Conservation (phyloP, 1,139 yeast genomes). For the Pichia sp. region DNA sequence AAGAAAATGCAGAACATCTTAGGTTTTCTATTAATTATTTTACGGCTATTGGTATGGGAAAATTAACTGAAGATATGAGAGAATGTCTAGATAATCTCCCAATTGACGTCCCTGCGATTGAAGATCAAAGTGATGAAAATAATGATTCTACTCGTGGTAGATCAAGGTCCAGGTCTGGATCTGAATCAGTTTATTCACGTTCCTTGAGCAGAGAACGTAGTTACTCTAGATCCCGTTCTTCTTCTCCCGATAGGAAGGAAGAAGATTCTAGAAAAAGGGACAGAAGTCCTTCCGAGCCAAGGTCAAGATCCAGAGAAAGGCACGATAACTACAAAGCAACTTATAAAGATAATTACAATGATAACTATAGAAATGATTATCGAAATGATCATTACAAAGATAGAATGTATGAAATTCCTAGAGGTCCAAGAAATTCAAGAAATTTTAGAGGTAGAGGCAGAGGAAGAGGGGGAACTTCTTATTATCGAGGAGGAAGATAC, state of each 20-base stretch:
- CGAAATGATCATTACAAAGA: too few species aligned
- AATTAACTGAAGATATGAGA: conserved; percentile 78
- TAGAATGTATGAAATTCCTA: too few species aligned
- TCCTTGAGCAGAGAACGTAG: too few species aligned
- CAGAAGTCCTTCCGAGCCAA: too few species aligned
- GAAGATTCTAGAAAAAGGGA: neutral
- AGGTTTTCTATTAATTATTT: conserved; percentile 84
- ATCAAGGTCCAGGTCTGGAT: too few species aligned
- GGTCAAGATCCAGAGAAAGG: neutral
- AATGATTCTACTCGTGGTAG: conserved; percentile 11
- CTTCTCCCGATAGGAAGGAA: neutral
- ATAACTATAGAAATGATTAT: neutral
- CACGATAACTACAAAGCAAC: neutral
- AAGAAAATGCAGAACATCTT: conserved; percentile 44
- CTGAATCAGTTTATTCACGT: too few species aligned
- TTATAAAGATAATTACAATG: neutral
- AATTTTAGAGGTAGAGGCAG: neutral
- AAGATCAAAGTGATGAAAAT: conserved; percentile 17
- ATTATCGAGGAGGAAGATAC: too few species aligned
- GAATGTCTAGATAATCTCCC: conserved; percentile 40
- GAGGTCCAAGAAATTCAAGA: too few species aligned
- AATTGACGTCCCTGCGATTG: conserved; percentile 18
- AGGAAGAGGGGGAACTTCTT: neutral
- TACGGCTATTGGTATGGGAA: conserved; percentile 88
- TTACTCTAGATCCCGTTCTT: conserved; percentile 20